Base-by-base conservation (phyloP, 2,329 filamentous ascomycete genomes). In the Mycosphaerella arachidis region DNA sequence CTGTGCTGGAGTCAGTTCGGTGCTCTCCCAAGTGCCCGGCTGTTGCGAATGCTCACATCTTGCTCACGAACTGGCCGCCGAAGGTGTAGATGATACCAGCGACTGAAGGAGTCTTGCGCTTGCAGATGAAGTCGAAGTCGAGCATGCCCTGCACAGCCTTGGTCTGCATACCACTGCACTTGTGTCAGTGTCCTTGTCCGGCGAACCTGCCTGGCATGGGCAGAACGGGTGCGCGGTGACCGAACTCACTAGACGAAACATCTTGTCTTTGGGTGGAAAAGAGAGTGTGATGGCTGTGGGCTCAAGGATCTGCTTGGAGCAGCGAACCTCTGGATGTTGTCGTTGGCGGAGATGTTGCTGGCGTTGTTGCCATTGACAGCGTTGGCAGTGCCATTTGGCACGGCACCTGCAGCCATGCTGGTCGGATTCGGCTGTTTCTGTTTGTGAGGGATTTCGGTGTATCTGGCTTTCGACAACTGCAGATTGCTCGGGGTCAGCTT, bases 41-140 rank as follows among this genome's bases (percentile, higher is more conserved):
- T 61, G 6, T 20, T 29, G 40, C 43, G 30, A n/a, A 9, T 35
- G 30, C 70, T 70, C 73, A 85, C 94, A 99, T 97, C 88, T 99
- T 99, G 88, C 92, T 97, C 77, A 99, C 94, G 87, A 99, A 99
- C 82, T 99, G 94, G 70, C 94, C 94, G 77, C 94, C 94, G 75
- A 99, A 99, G 72, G 94, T 97, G 85, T 99, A 99, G 85, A 99
- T 97, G 81, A 99, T 97, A 76, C 92, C 94, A 68, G 94, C 94
- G 61, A 99, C 94, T 60, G 94, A 99, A 67, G 94, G 94, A 62
- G 90, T 95, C 76, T 87, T 85, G 74, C 94, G 91, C 87, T 97
- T 97, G 92, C 94, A 99, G 82, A 99, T 99, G 86, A 97, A 99
- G 84, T 99, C 94, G 78, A 99, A 99, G 80, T 99, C 94, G 77